Base-by-base conservation (phyloP, 345 rosid genomes). In the Gossypium turneri region DNA sequence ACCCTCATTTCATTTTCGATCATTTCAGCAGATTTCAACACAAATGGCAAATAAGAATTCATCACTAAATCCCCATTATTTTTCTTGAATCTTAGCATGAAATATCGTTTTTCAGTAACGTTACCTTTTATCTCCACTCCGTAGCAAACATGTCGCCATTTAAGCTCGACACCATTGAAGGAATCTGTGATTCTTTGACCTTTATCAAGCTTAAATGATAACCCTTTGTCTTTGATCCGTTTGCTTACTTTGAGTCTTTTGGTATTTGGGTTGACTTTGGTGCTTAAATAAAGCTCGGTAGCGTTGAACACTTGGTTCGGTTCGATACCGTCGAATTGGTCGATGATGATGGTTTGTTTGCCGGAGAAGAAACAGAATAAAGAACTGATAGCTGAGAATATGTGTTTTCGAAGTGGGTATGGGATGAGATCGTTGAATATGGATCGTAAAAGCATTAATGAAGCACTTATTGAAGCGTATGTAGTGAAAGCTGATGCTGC, bases 271-370 rank as follows among this genome's bases (percentile, higher is more conserved):
- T 81, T 80, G 60, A 86, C 82, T 55, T 84, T 86, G 84, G 83
- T 73, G 4, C 79, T 79, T 62, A 86, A 85, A 20, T 86, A 88
- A 56, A 79, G 47, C 76, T 84, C 88, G 20, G 86, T 84, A 8
- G 90, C 88, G 24, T 77, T 84, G 61, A 69, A 85, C 17, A 85
- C 81, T 55, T 85, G 81, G 56, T 88, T 86, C 25, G 75, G 25
- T 17, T 80, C 47, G 0, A 71, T 19, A 7, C 88, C 85, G 47
- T 56, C 72, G 60, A 3, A 2, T 74, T 86, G 84, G 45, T 89
- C 87, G 52, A 86, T 59, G 34, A 83, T 48, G n/a, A 67, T 52
- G 29, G 72, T 68, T 68, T 68, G 72, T 0, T 24, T 68, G 16
- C 20, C 43, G 15, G 72, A 24, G 3, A 38, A 68, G 24, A 67